These are phyloP conservation scores for Herpetomonas muscarum DNA, from an alignment of 208 protist species.

Conservation along the genomic window DNA sequence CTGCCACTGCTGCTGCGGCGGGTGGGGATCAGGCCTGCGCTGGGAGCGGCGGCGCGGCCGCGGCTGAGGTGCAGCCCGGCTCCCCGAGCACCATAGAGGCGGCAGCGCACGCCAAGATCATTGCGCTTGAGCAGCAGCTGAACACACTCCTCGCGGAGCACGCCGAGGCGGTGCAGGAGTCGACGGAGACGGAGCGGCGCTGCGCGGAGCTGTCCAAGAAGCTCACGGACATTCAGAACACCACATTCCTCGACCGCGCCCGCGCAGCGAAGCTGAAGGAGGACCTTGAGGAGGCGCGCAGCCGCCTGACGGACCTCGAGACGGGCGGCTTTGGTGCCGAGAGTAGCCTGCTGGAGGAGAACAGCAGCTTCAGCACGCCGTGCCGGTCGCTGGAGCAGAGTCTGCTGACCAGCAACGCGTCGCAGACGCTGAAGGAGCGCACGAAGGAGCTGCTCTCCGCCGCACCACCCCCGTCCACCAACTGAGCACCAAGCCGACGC, in stretches of 20 bases:
- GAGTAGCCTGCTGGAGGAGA: background rate
- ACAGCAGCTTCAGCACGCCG: slow-evolving; percentile 6
- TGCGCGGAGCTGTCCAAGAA: slow-evolving; percentile 50
- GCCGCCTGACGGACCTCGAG: slow-evolving; percentile 29
- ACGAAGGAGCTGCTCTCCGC: slow-evolving; percentile 23
- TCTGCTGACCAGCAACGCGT: background rate
- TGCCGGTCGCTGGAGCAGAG: slow-evolving; percentile 14
- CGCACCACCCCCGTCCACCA: slow-evolving; percentile 4
- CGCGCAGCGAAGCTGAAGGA: slow-evolving; percentile 63
- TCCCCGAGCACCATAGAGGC: slow-evolving; percentile 22
- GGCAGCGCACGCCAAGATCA: slow-evolving; percentile 26
- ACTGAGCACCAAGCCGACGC: too few relatives aligned
- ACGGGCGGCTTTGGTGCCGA: slow-evolving; percentile 1
- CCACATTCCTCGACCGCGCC: slow-evolving; percentile 56
- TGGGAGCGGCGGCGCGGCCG: slow-evolving; percentile 6
- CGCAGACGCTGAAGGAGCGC: slow-evolving; percentile 16
- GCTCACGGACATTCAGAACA: slow-evolving; percentile 52
- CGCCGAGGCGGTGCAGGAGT: slow-evolving; percentile 41
- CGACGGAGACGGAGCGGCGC: slow-evolving; percentile 34
- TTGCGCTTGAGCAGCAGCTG: slow-evolving; percentile 50
- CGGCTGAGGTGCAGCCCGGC: slow-evolving; percentile 8
- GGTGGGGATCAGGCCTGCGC: background rate
- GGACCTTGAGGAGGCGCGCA: slow-evolving; percentile 45
- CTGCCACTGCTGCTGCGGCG: background rate
- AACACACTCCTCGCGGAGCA: slow-evolving; percentile 61